Percentiles rank a stretch among this genome's conserved stretches.
Evolutionary conservation across 2,329 filamentous ascomycete genomes (phyloP).

Genomic region (Sarocladium kiliense): DNA sequence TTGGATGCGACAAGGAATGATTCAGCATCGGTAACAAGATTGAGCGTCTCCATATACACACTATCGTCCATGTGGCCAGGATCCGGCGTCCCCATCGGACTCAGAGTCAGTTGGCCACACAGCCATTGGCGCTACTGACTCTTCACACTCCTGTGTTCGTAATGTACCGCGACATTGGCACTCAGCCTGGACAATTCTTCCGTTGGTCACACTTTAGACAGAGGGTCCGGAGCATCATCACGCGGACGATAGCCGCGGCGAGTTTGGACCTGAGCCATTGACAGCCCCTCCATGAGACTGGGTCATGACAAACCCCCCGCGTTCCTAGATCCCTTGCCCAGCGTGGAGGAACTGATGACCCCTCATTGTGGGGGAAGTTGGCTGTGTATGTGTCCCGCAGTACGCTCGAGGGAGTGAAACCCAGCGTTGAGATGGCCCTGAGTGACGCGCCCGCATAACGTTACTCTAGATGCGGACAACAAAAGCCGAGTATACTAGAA

Average conservation of each 20-base stretch:
- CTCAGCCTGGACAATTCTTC: neutral
- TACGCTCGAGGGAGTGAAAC: too few relatives aligned
- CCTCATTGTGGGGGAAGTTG: neutral
- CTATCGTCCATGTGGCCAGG: too few relatives aligned
- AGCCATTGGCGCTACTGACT: neutral
- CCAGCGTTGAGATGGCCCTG: neutral
- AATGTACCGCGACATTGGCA: too few relatives aligned
- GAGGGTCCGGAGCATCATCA: neutral
- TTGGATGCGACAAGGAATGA: neutral
- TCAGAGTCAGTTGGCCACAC: neutral
- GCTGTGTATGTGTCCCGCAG: too few relatives aligned
- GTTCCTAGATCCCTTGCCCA: too few relatives aligned
- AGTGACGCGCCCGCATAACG: too few relatives aligned
- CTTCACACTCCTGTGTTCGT: too few relatives aligned
- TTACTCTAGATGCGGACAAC: neutral
- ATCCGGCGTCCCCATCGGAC: neutral
- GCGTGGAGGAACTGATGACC: too few relatives aligned
- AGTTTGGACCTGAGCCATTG: neutral
- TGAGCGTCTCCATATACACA: neutral
- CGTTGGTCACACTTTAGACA: neutral
- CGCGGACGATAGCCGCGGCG: neutral
- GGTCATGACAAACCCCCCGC: neutral
- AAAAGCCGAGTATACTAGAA: neutral
- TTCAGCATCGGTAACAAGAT: neutral
- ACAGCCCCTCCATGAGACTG: neutral